These are phyloP conservation scores for Musa beccarii DNA, from an alignment of 176 grass and related monocot genomes.

Conservation along the genomic window DNA sequence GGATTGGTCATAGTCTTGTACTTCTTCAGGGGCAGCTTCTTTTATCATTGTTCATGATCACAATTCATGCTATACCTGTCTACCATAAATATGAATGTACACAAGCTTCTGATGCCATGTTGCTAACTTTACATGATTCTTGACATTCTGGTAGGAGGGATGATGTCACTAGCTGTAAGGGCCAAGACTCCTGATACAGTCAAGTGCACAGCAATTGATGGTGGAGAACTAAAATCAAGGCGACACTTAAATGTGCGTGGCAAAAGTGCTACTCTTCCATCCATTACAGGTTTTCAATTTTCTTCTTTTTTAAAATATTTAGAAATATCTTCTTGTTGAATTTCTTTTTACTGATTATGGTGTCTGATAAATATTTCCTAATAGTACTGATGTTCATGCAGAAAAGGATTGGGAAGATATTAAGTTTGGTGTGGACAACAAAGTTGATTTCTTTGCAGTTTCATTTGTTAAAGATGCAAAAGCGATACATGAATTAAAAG, in stretches of 20 bases:
- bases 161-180: conserved; percentile 87
- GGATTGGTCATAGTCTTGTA: too few relatives aligned
- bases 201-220: conserved; percentile 77
- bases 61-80: too few relatives aligned
- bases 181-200: conserved; percentile 67
- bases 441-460: conserved; percentile 96
- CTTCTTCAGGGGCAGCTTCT: too few relatives aligned
- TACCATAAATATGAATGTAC: too few relatives aligned
- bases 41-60: too few relatives aligned
- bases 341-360: background rate
- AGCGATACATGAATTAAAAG: conserved; percentile 87
- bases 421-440: conserved; percentile 79
- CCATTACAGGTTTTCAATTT: conserved; percentile 58
- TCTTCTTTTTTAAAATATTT: background rate
- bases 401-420: conserved; percentile 99
- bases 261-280: conserved; percentile 90
- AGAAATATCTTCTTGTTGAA: background rate
- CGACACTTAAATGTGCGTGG: conserved; percentile 94
- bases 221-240: conserved; percentile 90
- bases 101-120: too few relatives aligned
- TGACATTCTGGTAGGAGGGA: conserved; percentile 44
- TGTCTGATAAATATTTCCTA: background rate
- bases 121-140: too few relatives aligned
- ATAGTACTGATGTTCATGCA: conserved; percentile 27
- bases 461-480: conserved; percentile 91